Conservation (phyloP, 1,284 basidiomycete genomes). For the Coriolopsis trogii region DNA sequence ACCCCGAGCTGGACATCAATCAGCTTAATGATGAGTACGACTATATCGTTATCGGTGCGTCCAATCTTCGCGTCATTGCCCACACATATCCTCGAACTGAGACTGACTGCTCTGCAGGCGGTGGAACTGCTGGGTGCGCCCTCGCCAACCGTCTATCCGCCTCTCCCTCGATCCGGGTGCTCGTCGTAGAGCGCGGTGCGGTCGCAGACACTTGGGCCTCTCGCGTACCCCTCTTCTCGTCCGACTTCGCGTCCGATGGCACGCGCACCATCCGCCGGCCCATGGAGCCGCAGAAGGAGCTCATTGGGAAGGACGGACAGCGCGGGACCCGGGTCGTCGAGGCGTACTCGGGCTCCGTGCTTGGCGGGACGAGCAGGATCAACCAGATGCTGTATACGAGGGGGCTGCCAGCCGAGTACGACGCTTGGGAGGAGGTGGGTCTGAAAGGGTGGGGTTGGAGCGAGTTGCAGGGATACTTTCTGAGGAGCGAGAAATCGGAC, state of each 20-base stretch:
- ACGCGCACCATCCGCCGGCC: slow-evolving; percentile 29
- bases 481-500: slow-evolving; percentile 29
- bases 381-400: slow-evolving; percentile 46
- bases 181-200: slow-evolving; percentile 39
- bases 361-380: slow-evolving; percentile 43
- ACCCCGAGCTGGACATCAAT: slow-evolving; percentile 13
- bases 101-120: slow-evolving; percentile 11
- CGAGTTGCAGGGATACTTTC: slow-evolving; percentile 39
- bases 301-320: slow-evolving; percentile 26
- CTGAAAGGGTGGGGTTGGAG: slow-evolving; percentile 41
- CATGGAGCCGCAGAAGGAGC: slow-evolving; percentile 17
- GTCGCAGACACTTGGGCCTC: slow-evolving; percentile 38
- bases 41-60: slow-evolving; percentile 29
- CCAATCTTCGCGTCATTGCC: neutral
- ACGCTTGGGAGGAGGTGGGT: slow-evolving; percentile 38
- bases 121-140: slow-evolving; percentile 41
- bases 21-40: slow-evolving; percentile 24
- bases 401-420: slow-evolving; percentile 40
- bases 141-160: slow-evolving; percentile 37
- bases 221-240: slow-evolving; percentile 40
- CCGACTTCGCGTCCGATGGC: slow-evolving; percentile 27
- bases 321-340: slow-evolving; percentile 35
- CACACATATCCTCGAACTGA: no score
- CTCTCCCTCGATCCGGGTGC: slow-evolving; percentile 28
- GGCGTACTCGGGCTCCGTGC: slow-evolving; percentile 23